Evolutionary conservation across 73 alveolate genomes (phyloP).

Genomic region (Symbiodinium natans): DNA sequence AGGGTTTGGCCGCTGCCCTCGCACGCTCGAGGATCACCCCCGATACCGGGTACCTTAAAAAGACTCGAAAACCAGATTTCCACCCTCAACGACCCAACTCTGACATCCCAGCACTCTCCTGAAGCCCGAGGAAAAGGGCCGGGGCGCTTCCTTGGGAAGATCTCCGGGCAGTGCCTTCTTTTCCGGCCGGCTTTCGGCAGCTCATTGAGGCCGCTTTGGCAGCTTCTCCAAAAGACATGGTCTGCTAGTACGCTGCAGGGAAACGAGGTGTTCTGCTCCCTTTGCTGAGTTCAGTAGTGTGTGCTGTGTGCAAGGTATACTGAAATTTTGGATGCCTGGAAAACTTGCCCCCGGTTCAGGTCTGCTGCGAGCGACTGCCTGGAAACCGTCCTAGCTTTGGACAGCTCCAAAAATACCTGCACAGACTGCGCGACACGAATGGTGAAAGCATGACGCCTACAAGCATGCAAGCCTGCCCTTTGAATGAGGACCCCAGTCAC

Average conservation of each 20-base stretch:
- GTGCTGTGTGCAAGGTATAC: no score
- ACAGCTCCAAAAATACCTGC: background rate
- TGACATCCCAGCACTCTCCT: no score
- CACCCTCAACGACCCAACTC: no score
- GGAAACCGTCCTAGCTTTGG: background rate
- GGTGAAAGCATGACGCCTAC: background rate
- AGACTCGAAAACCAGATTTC: no score
- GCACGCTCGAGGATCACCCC: no score
- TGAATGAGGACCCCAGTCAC: constrained; percentile 17
- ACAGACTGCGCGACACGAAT: background rate
- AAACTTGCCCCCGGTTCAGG: background rate
- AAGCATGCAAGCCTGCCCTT: background rate
- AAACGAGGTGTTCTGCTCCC: no score
- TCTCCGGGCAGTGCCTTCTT: background rate
- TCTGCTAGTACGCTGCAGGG: no score
- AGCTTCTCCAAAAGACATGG: no score
- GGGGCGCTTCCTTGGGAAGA: constrained; percentile 8
- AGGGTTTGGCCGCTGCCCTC: no score
- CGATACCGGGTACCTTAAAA: no score
- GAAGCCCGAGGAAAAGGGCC: background rate
- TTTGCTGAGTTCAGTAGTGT: no score
- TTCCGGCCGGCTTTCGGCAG: constrained; percentile 1
- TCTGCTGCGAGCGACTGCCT: background rate
- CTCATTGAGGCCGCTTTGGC: background rate
- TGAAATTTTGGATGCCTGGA: no score